Evolutionary conservation across 345 rosid species (phyloP), one percentile per base, ranked within the genome.

Genomic region (Geranium brycei): DNA sequence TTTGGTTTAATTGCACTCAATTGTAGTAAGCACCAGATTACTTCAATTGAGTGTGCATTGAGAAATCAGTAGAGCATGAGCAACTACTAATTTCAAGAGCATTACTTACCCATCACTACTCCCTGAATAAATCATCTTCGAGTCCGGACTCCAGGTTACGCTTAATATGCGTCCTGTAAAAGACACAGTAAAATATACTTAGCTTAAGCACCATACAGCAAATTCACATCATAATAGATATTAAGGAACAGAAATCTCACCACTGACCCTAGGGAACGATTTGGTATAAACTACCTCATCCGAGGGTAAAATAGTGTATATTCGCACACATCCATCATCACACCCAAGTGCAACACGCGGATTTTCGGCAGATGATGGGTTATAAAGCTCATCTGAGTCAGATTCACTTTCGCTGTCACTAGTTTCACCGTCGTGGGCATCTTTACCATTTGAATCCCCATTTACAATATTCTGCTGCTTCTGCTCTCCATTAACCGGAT

Each of bases 261-360:
- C 98, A 78, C 87, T 81, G 82, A 92, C 95, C 83, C 98, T 82
- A 63, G 98, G 95, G 81, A 92, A 74, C 7, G 89, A 77, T 77
- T 79, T 87, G 63, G 69, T 66, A 71, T 92, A 87, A 17, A 78
- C 77, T 60, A 89, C 76, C 70, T 80, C 83, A 64, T 84, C 70
- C 17, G 72, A 73, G 51, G 76, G 84, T 58, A 88, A 71, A 64
- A 89, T 63, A 61, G 67, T 68, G 61, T 82, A 92, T 56, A 89
- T 68, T 66, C 90, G 73, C 58, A 92, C 89, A 66, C 86, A 84
- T 2, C 98, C 98, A 82, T 92, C 95, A 73, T 89, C 95, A 67
- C 91, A 89, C 31, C 88, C 95, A 71, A 80, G 61, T 3, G 98
- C 98, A 59, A 86, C 64, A 62, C 61, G 66, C 63, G 81, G 77